Evolutionary conservation across 768 basidiomycete species (phyloP), one percentile per base, ranked within the genome.

Genomic region (Mycena maculata): DNA sequence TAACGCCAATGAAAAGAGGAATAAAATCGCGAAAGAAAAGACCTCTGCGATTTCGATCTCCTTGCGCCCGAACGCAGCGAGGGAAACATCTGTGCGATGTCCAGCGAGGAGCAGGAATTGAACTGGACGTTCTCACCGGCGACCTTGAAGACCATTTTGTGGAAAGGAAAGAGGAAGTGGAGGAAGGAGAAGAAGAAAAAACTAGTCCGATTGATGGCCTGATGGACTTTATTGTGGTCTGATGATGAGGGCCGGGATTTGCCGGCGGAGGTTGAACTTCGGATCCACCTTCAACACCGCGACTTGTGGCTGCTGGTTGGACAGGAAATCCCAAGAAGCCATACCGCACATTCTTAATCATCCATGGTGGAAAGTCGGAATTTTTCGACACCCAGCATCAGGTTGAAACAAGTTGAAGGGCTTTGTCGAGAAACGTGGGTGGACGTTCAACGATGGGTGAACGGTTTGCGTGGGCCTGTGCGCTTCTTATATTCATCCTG

Each of bases 31-130:
- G 70, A 67, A 68, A 67, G 62, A 48, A 56, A 71, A 42, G 22
- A 97, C 96, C 91, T 99, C 97, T 70, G 97, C 97, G 81, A 99
- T 93, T 85, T 97, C 92, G 75, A 99, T 94, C 86, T 99, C 97
- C 86, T 99, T 99, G 86, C 97, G 95, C 82, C 97, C 95, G 83
- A 98, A 99, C 67, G 97, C 97, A 78, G 98, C 98, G 78, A 99
- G 94, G 75, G 96, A 99, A 76, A 97, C 85, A 78, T 95, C 95
- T 94, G 48, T 12, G 57, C 36, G 44, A 42, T 18, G 33, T 36
- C 63, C 28, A 75, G 69, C 66, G 58, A 60, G 12, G 33, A 25
- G 38, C 28, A 44, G 27, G 30, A 16, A 42, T 20, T 33, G 5
- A 60, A 31, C 58, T 1, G 15, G 39, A 42, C 27, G 2, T 20